Evolutionary conservation across 257 asterid species (phyloP).

Genomic region (Solanum sejunctum): DNA sequence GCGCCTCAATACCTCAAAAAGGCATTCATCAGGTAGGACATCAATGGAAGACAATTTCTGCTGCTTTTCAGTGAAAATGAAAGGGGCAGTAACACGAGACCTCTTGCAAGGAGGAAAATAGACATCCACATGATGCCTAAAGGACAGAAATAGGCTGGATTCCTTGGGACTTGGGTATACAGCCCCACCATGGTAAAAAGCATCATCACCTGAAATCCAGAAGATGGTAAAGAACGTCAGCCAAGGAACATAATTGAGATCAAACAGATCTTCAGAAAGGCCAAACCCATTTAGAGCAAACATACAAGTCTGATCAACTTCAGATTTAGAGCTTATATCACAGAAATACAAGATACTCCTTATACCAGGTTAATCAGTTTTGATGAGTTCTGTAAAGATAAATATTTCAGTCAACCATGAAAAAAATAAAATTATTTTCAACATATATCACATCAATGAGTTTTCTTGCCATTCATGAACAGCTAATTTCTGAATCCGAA

Average conservation of each 20-base stretch:
- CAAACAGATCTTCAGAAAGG: not conserved
- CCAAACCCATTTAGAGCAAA: not conserved
- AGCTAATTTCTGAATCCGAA: not conserved
- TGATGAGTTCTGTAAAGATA: not conserved
- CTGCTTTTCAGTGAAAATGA: conserved; percentile 25
- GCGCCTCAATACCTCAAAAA: conserved; percentile 81
- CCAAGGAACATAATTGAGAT: not conserved
- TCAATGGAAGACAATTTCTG: conserved; percentile 57
- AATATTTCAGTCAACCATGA: not conserved
- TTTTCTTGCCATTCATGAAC: not conserved
- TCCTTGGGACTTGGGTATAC: conserved; percentile 45
- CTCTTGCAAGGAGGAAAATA: conserved; percentile 70
- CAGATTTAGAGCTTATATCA: not conserved
- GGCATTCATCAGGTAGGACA: conserved; percentile 91
- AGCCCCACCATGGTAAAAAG: conserved; percentile 38
- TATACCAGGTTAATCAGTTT: not conserved
- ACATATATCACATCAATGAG: not conserved
- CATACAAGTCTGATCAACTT: not conserved
- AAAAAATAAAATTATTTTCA: not conserved
- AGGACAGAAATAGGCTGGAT: conserved; percentile 34
- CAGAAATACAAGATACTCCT: not conserved
- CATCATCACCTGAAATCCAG: conserved; percentile 37
- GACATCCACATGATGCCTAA: conserved; percentile 45
- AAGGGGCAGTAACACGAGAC: conserved; percentile 68
- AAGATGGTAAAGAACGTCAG: conserved; percentile 7